phyloP scores from a whole-genome alignment of 2,329 filamentous ascomycete genomes.

The Atkinsonella texensis region DNA sequence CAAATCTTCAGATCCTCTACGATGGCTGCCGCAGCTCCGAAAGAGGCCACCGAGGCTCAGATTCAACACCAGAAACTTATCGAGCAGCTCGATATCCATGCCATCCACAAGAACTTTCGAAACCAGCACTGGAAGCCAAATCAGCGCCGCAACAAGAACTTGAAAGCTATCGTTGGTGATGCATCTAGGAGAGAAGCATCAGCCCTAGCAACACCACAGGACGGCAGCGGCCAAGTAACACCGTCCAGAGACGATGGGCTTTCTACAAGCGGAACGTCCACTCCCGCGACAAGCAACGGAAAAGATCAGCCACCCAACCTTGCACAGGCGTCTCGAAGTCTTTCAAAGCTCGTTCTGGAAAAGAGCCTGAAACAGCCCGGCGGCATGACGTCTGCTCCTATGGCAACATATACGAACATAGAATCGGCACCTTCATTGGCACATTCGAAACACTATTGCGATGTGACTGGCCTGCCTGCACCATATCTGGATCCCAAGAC shows the following conservation, averaged over 20 bases:
- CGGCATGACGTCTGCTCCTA: constrained; percentile 39
- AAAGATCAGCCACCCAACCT: constrained; percentile 52
- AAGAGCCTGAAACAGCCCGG: constrained; percentile 48
- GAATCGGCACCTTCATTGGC: constrained; percentile 84
- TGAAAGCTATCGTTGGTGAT: constrained; percentile 91
- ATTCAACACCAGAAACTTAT: constrained; percentile 78
- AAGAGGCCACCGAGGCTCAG: constrained; percentile 46
- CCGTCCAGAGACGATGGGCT: constrained; percentile 40
- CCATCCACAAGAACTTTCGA: constrained; percentile 78
- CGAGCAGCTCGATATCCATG: constrained; percentile 83
- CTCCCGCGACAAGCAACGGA: constrained; percentile 33
- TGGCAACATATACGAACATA: constrained; percentile 89
- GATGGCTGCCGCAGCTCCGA: constrained; percentile 39
- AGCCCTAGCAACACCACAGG: constrained; percentile 64
- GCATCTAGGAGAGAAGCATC: constrained; percentile 84
- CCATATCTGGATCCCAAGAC: constrained; percentile 94
- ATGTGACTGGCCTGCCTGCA: constrained; percentile 85
- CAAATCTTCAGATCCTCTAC: background rate
- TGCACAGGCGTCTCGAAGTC: constrained; percentile 74
- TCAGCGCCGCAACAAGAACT: constrained; percentile 94
- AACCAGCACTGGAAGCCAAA: constrained; percentile 84
- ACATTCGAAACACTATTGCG: constrained; percentile 82
- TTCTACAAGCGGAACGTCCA: constrained; percentile 46
- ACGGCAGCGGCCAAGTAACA: constrained; percentile 64
- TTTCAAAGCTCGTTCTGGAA: constrained; percentile 80